phyloP scores from a whole-genome alignment of 345 rosid genomes.

The Physaria fendleri region DNA sequence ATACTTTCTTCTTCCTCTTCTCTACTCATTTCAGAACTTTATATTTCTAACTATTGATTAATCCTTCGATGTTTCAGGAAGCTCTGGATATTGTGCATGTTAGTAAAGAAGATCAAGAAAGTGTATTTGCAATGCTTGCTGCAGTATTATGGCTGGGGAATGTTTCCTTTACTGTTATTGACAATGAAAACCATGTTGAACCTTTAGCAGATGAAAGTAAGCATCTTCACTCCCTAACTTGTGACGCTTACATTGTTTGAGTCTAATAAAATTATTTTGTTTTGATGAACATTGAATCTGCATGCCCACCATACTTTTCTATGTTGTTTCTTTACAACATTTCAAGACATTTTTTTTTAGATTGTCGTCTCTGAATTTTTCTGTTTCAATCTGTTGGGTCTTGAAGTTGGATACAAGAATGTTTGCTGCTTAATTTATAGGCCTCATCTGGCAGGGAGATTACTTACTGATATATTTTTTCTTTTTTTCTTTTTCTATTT shows the following conservation, averaged over 20 bases:
- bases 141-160: slow-evolving; percentile 99
- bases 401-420: neutral
- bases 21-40: slow-evolving; percentile 4
- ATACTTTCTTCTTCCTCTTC: slow-evolving; percentile 6
- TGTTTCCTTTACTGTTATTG: slow-evolving; percentile 62
- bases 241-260: neutral
- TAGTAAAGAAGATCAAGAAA: slow-evolving; percentile 92
- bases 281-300: neutral
- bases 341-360: neutral
- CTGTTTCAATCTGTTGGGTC: slow-evolving; percentile 4
- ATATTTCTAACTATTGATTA: neutral
- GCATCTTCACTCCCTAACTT: slow-evolving; percentile 18
- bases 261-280: neutral
- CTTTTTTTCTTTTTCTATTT: neutral
- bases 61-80: slow-evolving; percentile 49
- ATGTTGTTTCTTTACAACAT: slow-evolving; percentile 6
- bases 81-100: slow-evolving; percentile 95
- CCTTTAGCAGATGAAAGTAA: slow-evolving; percentile 79
- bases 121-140: slow-evolving; percentile 91
- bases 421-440: neutral
- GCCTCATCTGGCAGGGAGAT: slow-evolving; percentile 3
- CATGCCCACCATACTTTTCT: neutral
- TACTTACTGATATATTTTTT: neutral
- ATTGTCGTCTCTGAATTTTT: slow-evolving; percentile 1
- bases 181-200: slow-evolving; percentile 95